phyloP scores from a whole-genome alignment of 179 eudicot species.

The Kewa caespitosa region DNA sequence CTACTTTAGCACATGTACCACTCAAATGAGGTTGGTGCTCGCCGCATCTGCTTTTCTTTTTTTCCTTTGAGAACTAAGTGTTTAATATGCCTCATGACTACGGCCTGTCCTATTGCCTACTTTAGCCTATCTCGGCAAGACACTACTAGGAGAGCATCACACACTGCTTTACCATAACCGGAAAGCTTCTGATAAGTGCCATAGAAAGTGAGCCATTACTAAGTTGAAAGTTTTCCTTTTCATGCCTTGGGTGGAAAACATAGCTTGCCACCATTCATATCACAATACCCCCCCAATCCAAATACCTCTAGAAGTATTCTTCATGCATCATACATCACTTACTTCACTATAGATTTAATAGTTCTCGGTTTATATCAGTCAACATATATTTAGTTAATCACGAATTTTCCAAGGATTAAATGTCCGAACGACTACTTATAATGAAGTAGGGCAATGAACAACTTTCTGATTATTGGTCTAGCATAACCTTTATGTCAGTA shows the following conservation, averaged over 20 bases:
- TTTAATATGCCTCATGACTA: conserved; percentile 8
- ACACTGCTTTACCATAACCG: conserved; percentile 23
- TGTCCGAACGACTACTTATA: no score
- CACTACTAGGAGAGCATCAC: conserved; percentile 30
- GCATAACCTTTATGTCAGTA: neutral
- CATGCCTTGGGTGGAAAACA: conserved; percentile 24
- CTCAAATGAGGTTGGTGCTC: conserved; percentile 35
- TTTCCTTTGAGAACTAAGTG: conserved; percentile 12
- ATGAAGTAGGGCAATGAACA: no score
- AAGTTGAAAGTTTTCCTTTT: conserved; percentile 9
- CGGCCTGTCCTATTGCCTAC: conserved; percentile 20
- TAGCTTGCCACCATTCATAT: conserved; percentile 26
- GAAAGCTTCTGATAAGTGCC: conserved; percentile 27
- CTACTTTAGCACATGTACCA: conserved; percentile 29
- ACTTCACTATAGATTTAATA: neutral
- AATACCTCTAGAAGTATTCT: conserved; percentile 17
- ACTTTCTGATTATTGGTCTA: neutral
- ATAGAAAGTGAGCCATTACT: conserved; percentile 18
- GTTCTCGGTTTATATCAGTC: neutral
- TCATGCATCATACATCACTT: conserved; percentile 9
- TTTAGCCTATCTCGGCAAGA: conserved; percentile 23
- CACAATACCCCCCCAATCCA: conserved; percentile 24
- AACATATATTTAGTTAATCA: no score
- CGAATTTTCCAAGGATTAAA: no score
- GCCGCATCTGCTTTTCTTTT: conserved; percentile 32